These are phyloP conservation scores for Acer yangbiense DNA, from an alignment of 345 rosid genomes.

Conservation along the genomic window DNA sequence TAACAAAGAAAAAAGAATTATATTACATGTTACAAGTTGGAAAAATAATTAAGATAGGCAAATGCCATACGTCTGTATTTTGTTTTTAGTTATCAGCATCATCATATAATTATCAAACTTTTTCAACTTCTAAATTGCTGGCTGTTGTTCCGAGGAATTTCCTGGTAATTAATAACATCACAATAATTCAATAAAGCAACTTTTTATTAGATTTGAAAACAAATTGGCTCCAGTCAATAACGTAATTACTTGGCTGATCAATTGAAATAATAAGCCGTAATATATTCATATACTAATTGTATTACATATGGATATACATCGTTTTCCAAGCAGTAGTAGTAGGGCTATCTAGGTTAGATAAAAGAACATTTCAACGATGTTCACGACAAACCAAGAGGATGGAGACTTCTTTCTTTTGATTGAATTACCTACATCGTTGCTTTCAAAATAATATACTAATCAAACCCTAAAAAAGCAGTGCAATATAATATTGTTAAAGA, in stretches of 20 bases:
- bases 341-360: conserved; percentile 3
- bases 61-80: neutral
- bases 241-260: neutral
- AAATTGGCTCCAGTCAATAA: conserved; percentile 3
- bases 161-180: neutral
- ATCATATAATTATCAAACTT: neutral
- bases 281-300: no score
- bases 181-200: neutral
- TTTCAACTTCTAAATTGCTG: conserved; percentile 1
- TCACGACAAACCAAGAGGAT: conserved; percentile 27
- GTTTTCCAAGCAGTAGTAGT: neutral
- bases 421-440: conserved; percentile 21
- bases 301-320: no score
- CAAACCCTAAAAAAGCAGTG: conserved; percentile 34
- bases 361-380: conserved; percentile 22
- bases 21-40: neutral
- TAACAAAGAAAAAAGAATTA: no score
- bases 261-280: neutral
- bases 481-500: conserved; percentile 29
- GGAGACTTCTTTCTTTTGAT: conserved; percentile 34
- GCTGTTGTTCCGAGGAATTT: conserved; percentile 23
- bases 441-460: conserved; percentile 34
- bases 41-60: neutral
- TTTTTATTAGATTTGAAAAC: neutral
- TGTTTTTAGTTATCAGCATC: conserved; percentile 2